A percentile compares a stretch with the other conserved stretches of the same genome.
Conservation (phyloP, 495 filamentous ascomycete species). For the Tuber aestivum region DNA sequence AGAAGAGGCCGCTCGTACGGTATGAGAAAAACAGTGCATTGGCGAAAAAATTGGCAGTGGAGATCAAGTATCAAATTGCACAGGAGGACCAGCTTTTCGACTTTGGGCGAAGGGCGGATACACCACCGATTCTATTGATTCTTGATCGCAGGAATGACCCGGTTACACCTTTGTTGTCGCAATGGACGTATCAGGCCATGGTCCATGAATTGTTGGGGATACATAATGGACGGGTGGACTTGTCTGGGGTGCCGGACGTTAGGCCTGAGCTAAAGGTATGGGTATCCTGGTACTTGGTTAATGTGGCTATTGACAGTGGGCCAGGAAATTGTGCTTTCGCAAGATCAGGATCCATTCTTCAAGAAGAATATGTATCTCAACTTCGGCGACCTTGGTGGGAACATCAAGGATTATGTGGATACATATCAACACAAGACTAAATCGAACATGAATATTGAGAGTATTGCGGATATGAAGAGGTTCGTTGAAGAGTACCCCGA, state of each 20-base stretch:
- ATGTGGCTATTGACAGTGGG: slow-evolving; percentile 12
- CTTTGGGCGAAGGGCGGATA: slow-evolving; percentile 82
- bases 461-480: slow-evolving; percentile 96
- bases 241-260: slow-evolving; percentile 80
- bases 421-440: slow-evolving; percentile 95
- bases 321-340: slow-evolving; percentile 83
- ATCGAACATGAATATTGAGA: slow-evolving; percentile 88
- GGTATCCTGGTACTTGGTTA: background rate
- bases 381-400: slow-evolving; percentile 92
- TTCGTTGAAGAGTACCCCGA: slow-evolving; percentile 99
- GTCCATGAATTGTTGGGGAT: slow-evolving; percentile 94
- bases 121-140: slow-evolving; percentile 84
- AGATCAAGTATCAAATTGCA: slow-evolving; percentile 70
- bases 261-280: slow-evolving; percentile 68
- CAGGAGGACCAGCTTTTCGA: slow-evolving; percentile 98
- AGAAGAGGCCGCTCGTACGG: slow-evolving; percentile 91
- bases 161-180: slow-evolving; percentile 87
- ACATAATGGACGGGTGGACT: slow-evolving; percentile 81
- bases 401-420: slow-evolving; percentile 97
- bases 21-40: slow-evolving; percentile 89
- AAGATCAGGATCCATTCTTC: slow-evolving; percentile 98
- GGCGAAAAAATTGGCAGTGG: slow-evolving; percentile 85
- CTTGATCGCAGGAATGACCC: slow-evolving; percentile 91
- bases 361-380: slow-evolving; percentile 99
- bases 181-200: slow-evolving; percentile 99